Percentiles rank a stretch among this genome's conserved stretches.
Conservation (phyloP, 1,139 yeast species). For the Scheffersomyces quercinus region DNA sequence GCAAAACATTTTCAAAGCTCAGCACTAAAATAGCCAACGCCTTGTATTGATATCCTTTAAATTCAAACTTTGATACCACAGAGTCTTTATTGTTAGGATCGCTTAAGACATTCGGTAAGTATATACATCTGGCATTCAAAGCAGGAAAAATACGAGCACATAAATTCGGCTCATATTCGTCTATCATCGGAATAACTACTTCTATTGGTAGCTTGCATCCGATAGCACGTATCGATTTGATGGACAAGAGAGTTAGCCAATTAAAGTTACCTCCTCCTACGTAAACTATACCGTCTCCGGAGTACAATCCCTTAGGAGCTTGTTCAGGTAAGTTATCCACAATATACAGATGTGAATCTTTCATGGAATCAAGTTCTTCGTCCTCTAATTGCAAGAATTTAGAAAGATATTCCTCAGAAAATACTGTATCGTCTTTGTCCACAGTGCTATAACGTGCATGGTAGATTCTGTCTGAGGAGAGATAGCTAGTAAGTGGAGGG, state of each 20-base stretch:
- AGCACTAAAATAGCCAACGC: slow-evolving; percentile 73
- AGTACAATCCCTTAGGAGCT: slow-evolving; percentile 49
- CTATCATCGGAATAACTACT: slow-evolving; percentile 66
- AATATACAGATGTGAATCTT: slow-evolving; percentile 52
- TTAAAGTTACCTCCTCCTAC: slow-evolving; percentile 83
- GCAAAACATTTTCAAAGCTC: slow-evolving; percentile 72
- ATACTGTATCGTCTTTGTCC: slow-evolving; percentile 20
- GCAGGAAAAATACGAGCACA: slow-evolving; percentile 68
- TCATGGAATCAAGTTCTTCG: slow-evolving; percentile 48
- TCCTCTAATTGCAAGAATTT: slow-evolving; percentile 54
- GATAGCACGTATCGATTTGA: slow-evolving; percentile 60
- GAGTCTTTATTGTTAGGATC: slow-evolving; percentile 5
- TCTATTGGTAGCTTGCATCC: slow-evolving; percentile 76
- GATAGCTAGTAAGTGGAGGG: slow-evolving; percentile 33
- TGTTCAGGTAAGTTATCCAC: slow-evolving; percentile 49
- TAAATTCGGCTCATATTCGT: slow-evolving; percentile 68
- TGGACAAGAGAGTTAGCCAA: slow-evolving; percentile 67
- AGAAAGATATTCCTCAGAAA: slow-evolving; percentile 49
- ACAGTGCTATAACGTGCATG: slow-evolving; percentile 50
- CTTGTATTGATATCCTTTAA: slow-evolving; percentile 79
- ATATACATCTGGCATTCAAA: slow-evolving; percentile 68
- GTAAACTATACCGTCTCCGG: slow-evolving; percentile 77
- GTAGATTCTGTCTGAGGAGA: slow-evolving; percentile 40
- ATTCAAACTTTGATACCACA: slow-evolving; percentile 35
- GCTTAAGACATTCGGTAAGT: slow-evolving; percentile 59